These are phyloP conservation scores for Citrus sp. DNA, from an alignment of 345 rosid genomes.

Conservation along the genomic window DNA sequence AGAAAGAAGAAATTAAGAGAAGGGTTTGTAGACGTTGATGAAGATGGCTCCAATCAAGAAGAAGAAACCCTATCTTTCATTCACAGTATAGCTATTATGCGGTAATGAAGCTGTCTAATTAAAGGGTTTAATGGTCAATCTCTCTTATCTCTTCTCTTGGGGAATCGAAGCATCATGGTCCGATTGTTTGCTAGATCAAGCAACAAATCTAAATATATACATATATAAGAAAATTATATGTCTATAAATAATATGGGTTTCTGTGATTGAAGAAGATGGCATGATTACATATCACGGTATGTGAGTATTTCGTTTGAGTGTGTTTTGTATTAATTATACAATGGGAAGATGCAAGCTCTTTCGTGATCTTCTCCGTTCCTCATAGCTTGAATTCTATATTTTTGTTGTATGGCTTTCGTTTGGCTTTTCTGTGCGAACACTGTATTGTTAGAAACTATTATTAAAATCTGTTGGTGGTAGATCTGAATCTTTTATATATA, in stretches of 20 bases:
- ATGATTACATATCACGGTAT: conserved; percentile 1
- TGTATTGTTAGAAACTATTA: conserved; percentile 13
- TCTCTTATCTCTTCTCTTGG: conserved; percentile 24
- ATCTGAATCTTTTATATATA: conserved; percentile 12
- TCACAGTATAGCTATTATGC: not conserved
- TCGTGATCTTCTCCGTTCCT: not conserved
- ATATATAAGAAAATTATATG: not conserved
- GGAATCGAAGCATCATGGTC: conserved; percentile 71
- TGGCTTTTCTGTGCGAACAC: conserved; percentile 1
- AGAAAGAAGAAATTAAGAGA: conserved; percentile 14
- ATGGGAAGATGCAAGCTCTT: not conserved
- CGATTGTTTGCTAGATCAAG: conserved; percentile 40
- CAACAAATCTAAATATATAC: not conserved
- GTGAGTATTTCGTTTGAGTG: not conserved
- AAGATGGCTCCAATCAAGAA: conserved; percentile 35
- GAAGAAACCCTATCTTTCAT: conserved; percentile 38
- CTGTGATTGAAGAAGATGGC: not conserved
- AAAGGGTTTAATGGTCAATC: conserved; percentile 11
- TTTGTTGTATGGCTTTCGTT: not conserved
- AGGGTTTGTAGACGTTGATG: not conserved
- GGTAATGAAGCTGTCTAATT: conserved; percentile 4
- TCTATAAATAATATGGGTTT: not conserved
- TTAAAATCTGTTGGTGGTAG: not conserved
- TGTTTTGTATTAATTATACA: not conserved
- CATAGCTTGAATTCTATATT: not conserved